Percentiles rank a stretch among this genome's conserved stretches.
Conservation (phyloP, 2,329 filamentous ascomycete genomes). For the Cryphonectria parasitica region DNA sequence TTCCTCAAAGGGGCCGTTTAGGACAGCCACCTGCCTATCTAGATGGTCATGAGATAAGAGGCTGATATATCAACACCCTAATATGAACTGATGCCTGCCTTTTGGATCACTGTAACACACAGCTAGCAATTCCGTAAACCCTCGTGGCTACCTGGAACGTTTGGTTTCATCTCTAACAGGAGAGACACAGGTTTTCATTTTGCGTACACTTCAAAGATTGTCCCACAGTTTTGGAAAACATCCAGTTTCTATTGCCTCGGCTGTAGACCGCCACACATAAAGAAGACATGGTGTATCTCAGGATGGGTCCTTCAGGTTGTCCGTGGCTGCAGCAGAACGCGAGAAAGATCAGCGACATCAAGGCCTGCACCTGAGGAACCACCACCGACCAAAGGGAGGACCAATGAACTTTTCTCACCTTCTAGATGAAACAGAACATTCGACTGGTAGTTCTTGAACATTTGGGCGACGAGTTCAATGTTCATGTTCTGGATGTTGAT, state of each 20-base stretch:
- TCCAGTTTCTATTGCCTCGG: neutral
- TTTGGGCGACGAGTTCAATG: conserved; percentile 94
- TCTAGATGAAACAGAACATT: conserved; percentile 97
- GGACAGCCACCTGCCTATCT: neutral
- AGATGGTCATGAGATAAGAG: neutral
- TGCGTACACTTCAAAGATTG: no score
- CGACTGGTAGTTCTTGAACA: conserved; percentile 99
- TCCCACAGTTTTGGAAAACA: no score
- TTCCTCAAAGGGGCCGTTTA: conserved; percentile 32
- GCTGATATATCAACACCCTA: neutral
- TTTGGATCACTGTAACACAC: neutral
- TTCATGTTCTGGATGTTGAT: conserved; percentile 99
- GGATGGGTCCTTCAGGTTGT: conserved; percentile 78
- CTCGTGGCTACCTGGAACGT: neutral
- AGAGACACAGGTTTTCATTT: neutral
- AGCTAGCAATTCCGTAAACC: neutral
- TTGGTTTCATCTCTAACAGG: neutral
- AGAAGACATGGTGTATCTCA: conserved; percentile 41
- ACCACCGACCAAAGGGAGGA: neutral
- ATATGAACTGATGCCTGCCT: neutral
- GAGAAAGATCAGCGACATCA: conserved; percentile 6
- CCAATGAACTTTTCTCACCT: conserved; percentile 57
- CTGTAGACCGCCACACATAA: neutral
- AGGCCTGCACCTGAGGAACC: rapidly evolving
- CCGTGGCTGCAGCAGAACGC: conserved; percentile 63